phyloP scores from a whole-genome alignment of 148 eudicot species.

The Silene uniflora region DNA sequence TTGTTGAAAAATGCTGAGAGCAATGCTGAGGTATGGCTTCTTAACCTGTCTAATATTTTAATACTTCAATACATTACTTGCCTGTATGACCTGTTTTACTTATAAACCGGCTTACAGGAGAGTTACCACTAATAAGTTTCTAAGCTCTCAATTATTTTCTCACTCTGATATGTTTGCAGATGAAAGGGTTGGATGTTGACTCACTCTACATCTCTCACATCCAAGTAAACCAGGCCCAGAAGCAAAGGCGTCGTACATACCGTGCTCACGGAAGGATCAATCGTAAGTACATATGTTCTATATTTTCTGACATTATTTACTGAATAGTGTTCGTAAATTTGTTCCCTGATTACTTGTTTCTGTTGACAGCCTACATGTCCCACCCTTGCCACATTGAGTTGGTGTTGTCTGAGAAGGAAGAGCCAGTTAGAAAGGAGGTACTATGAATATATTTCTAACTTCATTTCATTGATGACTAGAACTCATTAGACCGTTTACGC shows the following conservation, averaged over 20 bases:
- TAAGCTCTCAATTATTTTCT: neutral
- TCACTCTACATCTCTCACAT: slow-evolving; percentile 78
- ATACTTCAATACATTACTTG: neutral
- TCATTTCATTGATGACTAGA: too few species aligned
- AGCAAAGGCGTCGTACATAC: slow-evolving; percentile 85
- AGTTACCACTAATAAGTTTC: too few species aligned
- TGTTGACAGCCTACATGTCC: slow-evolving; percentile 77
- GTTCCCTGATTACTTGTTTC: neutral
- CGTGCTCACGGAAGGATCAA: slow-evolving; percentile 94
- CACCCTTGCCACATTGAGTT: slow-evolving; percentile 91
- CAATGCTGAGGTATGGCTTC: slow-evolving; percentile 60
- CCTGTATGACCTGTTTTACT: neutral
- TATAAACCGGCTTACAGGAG: neutral
- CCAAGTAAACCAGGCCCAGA: slow-evolving; percentile 90
- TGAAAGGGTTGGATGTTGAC: slow-evolving; percentile 85
- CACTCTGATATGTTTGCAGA: slow-evolving; percentile 29
- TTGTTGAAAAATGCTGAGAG: slow-evolving; percentile 92
- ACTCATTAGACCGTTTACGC: too few species aligned
- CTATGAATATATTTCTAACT: neutral
- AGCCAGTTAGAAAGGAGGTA: slow-evolving; percentile 83
- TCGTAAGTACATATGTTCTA: slow-evolving; percentile 37
- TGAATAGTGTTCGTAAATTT: neutral
- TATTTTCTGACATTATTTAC: neutral
- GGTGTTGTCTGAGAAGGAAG: slow-evolving; percentile 84
- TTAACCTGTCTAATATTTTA: neutral